Conservation (phyloP, 805 yeast species). For the Candida odintsovae region DNA sequence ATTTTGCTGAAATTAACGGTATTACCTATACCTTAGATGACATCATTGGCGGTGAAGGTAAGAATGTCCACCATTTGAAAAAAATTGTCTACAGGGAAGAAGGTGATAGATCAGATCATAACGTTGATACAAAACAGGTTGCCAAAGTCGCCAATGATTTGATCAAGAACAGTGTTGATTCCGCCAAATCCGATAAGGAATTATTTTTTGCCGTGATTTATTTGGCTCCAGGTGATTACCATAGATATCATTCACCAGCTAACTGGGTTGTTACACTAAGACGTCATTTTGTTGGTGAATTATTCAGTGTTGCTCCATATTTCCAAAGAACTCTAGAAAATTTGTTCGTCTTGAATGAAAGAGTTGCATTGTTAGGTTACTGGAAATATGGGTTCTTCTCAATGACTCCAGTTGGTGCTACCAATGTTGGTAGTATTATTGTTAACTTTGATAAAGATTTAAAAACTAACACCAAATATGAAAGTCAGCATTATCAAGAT, state of each 20-base stretch:
- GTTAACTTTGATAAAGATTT: slow-evolving; percentile 88
- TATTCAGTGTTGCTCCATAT: slow-evolving; percentile 94
- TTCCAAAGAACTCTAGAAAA: slow-evolving; percentile 85
- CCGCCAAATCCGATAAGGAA: slow-evolving; percentile 39
- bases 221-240: slow-evolving; percentile 97
- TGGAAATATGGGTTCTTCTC: slow-evolving; percentile 97
- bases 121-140: slow-evolving; percentile 18
- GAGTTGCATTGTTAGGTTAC: slow-evolving; percentile 91
- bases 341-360: slow-evolving; percentile 84
- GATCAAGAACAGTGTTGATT: slow-evolving; percentile 13
- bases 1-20: slow-evolving; percentile 75
- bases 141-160: slow-evolving; percentile 34
- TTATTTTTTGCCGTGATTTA: slow-evolving; percentile 88
- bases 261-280: slow-evolving; percentile 93
- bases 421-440: slow-evolving; percentile 93
- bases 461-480: slow-evolving; percentile 71
- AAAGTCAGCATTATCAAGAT: slow-evolving; percentile 30
- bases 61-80: slow-evolving; percentile 38
- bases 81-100: slow-evolving; percentile 48
- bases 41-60: slow-evolving; percentile 50
- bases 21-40: slow-evolving; percentile 67
- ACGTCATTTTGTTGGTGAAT: slow-evolving; percentile 93
- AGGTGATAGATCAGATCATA: slow-evolving; percentile 56
- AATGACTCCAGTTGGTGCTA: slow-evolving; percentile 99
- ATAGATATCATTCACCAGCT: slow-evolving; percentile 92